Base-by-base conservation (phyloP, 331 rosid genomes). In the Pyrus hybrid region DNA sequence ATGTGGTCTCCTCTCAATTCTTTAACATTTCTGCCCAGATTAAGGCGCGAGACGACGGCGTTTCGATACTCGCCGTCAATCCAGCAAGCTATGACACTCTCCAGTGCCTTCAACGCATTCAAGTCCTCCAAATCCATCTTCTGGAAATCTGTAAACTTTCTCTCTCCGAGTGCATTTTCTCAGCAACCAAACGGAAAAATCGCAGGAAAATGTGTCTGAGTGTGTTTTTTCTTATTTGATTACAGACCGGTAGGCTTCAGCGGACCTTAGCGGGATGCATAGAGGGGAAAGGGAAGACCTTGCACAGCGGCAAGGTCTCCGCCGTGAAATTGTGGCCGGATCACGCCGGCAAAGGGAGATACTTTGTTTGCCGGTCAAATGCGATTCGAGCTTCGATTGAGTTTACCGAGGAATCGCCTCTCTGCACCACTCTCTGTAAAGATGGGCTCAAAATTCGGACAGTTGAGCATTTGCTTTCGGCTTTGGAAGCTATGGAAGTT, bases 381-480 rank as follows among this genome's bases (percentile, higher is more conserved):
- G 69, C 11, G 41, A 82, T 93, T 74, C 97, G 83, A 8, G 96
- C 95, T 4, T 82, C 90, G 1, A 75, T 88, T 35, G 87, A 91
- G 76, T 90, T 79, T 53, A 85, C 83, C 23, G 79, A 84, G 66
- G 83, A 83, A 8, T 93, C 98, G 67, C 88, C 92, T 67, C 90
- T 90, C 10, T 90, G 98, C 75, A 93, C 98, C 32, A 85, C 89
- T 49, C 86, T 91, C 17, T 68, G 85, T 67, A 91, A 84, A 78
- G 87, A 82, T 37, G 96, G 95, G 64, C 8, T 91, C 53, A 85
- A 81, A 51, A 72, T 93, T 79, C 86, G 91, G 65, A 91, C 96
- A 1, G 87, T 90, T 22, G 98, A 94, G 91, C 98, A 94, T 82
- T 80, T 94, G 87, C 95, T 94, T 70, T 91, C 97, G 7, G 97